Conservation (phyloP, 208 protist genomes). For the Leishmania amazonensis region DNA sequence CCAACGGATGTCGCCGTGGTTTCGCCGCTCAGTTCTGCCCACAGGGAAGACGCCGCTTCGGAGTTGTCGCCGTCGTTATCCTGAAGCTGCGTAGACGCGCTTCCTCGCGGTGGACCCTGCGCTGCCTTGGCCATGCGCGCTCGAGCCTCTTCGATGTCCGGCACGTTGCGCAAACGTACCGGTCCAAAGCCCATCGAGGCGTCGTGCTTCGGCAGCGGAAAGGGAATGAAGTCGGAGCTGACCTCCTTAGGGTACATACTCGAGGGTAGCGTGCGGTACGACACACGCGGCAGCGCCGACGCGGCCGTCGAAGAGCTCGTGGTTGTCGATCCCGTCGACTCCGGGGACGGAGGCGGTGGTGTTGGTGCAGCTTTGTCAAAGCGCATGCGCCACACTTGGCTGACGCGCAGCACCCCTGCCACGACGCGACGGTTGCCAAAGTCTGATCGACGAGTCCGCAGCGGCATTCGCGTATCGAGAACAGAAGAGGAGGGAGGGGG, state of each 20-base stretch:
- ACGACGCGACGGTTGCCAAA: neutral
- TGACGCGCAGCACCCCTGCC: slow-evolving; percentile 5
- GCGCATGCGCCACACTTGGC: slow-evolving; percentile 35
- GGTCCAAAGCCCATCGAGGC: slow-evolving; percentile 77
- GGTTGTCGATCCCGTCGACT: neutral
- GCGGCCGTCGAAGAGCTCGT: neutral
- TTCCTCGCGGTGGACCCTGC: neutral
- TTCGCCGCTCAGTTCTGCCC: slow-evolving; percentile 10
- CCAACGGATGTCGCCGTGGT: neutral
- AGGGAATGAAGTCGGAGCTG: slow-evolving; percentile 69
- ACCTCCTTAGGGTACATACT: slow-evolving; percentile 79
- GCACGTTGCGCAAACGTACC: slow-evolving; percentile 74
- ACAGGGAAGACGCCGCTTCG: slow-evolving; percentile 5
- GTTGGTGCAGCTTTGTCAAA: slow-evolving; percentile 35
- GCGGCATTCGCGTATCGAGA: neutral
- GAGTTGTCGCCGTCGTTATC: neutral
- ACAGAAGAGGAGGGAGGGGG: neutral
- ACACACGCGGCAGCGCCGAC: slow-evolving; percentile 17
- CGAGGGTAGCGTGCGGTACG: slow-evolving; percentile 40
- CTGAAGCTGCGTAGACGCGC: neutral
- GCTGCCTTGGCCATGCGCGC: slow-evolving; percentile 30
- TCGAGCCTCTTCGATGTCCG: slow-evolving; percentile 65
- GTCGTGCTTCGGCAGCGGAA: slow-evolving; percentile 87
- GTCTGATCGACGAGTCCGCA: neutral
- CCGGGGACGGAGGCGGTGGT: neutral